Conservation (phyloP, 192 early-diverging fungal species). For the Linderina pennispora region DNA sequence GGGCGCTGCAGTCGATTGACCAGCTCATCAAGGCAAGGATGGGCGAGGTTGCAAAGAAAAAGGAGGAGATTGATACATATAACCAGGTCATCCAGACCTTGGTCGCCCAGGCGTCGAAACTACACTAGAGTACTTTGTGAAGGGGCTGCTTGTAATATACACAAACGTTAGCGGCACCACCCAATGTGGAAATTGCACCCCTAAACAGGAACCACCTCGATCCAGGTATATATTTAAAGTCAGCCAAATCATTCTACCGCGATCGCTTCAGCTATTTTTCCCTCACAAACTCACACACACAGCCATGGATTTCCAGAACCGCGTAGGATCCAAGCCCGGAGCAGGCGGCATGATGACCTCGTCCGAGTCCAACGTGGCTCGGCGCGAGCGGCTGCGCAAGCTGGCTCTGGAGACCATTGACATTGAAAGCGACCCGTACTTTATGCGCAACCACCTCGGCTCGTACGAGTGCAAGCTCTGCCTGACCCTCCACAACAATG, state of each 20-base stretch:
- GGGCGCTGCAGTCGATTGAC: constrained; percentile 20
- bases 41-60: constrained; percentile 17
- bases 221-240: no score
- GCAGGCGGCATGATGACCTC: constrained; percentile 79
- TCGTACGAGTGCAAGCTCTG: constrained; percentile 82
- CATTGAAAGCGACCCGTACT: constrained; percentile 93
- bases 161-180: no score
- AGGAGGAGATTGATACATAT: constrained; percentile 23
- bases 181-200: no score
- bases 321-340: constrained; percentile 87
- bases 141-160: no score
- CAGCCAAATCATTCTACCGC: no score
- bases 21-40: constrained; percentile 6
- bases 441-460: constrained; percentile 89
- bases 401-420: constrained; percentile 95
- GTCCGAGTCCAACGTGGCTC: constrained; percentile 84
- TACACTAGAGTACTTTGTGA: constrained; percentile 12
- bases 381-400: constrained; percentile 90
- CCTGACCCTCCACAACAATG: constrained; percentile 81
- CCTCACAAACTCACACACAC: no score
- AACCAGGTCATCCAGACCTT: constrained; percentile 43
- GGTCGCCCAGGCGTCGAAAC: constrained; percentile 29
- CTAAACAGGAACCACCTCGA: no score
- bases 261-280: no score
- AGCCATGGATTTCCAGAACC: constrained; percentile 75